A percentile compares a stretch with the other conserved stretches of the same genome.
phyloP scores from a whole-genome alignment of 495 filamentous ascomycete species.

The Penicillium parvum region DNA sequence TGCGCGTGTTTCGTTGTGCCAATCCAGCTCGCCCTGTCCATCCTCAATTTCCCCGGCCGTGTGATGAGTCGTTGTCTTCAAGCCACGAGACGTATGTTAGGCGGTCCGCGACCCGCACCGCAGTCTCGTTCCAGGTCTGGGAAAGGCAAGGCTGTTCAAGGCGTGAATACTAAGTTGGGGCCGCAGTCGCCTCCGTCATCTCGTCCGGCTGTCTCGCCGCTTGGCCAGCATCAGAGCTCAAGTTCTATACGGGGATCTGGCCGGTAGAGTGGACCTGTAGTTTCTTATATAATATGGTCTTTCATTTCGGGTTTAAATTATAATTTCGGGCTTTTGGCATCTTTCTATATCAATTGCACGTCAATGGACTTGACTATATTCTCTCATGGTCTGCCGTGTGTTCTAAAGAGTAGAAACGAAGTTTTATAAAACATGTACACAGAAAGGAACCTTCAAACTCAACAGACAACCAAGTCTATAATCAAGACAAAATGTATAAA shows the following conservation, averaged over 20 bases:
- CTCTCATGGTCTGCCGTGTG: no score
- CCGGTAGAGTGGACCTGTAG: neutral
- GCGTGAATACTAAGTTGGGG: constrained; percentile 1
- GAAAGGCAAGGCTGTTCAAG: constrained; percentile 19
- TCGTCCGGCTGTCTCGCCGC: constrained; percentile 1
- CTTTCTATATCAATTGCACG: no score
- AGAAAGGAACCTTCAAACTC: no score
- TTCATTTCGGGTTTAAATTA: neutral
- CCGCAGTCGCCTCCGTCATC: constrained; percentile 2
- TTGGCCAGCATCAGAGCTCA: neutral
- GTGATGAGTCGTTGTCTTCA: constrained; percentile 16
- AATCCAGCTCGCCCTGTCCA: constrained; percentile 20
- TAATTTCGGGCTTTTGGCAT: neutral
- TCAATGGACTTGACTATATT: no score
- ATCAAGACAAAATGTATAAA: no score
- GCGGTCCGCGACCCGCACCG: neutral
- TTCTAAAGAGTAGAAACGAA: no score
- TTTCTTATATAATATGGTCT: neutral
- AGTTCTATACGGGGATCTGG: neutral
- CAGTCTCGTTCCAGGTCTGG: constrained; percentile 4
- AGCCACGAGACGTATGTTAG: constrained; percentile 11
- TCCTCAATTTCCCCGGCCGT: constrained; percentile 23
- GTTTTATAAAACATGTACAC: no score
- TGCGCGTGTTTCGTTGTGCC: constrained; percentile 30
- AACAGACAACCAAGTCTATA: no score